phyloP scores from a whole-genome alignment of 768 basidiomycete species.

The Chalciporus piperatus region DNA sequence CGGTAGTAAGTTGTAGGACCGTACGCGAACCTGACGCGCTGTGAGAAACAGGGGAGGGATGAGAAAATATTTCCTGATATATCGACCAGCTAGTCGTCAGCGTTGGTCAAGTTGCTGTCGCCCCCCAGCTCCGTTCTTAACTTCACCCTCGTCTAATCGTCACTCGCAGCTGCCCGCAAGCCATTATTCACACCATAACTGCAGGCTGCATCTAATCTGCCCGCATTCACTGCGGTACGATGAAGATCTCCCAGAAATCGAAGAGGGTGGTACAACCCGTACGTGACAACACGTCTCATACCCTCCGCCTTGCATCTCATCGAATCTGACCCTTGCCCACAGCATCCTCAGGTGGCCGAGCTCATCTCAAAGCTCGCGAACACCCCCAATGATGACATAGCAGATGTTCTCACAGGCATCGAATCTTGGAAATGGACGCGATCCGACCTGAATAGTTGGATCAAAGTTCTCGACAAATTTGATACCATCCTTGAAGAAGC shows the following conservation, averaged over 20 bases:
- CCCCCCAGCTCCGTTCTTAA: slow-evolving; percentile 6
- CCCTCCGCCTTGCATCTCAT: slow-evolving; percentile 9
- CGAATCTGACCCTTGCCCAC: slow-evolving; percentile 10
- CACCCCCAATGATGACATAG: slow-evolving; percentile 69
- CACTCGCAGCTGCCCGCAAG: slow-evolving; percentile 3
- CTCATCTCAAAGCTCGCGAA: slow-evolving; percentile 70
- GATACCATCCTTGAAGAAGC: slow-evolving; percentile 83
- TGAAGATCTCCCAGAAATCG: slow-evolving; percentile 87
- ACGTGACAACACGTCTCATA: slow-evolving; percentile 29
- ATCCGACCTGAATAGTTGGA: slow-evolving; percentile 96
- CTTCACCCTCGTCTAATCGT: slow-evolving; percentile 13
- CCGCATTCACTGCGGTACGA: slow-evolving; percentile 56
- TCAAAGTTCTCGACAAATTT: slow-evolving; percentile 93
- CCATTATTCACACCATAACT: not conserved
- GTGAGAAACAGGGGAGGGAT: no score
- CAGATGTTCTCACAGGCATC: slow-evolving; percentile 63
- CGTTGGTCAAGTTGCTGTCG: not conserved
- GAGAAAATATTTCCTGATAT: slow-evolving; percentile 34
- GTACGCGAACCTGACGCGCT: no score
- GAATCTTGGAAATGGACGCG: slow-evolving; percentile 92
- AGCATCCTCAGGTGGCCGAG: slow-evolving; percentile 80
- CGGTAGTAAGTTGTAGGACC: no score
- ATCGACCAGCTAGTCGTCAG: slow-evolving; percentile 23
- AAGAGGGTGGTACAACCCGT: slow-evolving; percentile 81
- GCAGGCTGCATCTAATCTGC: slow-evolving; percentile 12